Conservation (phyloP, 495 filamentous ascomycete species). For the Rhypophila decipiens region DNA sequence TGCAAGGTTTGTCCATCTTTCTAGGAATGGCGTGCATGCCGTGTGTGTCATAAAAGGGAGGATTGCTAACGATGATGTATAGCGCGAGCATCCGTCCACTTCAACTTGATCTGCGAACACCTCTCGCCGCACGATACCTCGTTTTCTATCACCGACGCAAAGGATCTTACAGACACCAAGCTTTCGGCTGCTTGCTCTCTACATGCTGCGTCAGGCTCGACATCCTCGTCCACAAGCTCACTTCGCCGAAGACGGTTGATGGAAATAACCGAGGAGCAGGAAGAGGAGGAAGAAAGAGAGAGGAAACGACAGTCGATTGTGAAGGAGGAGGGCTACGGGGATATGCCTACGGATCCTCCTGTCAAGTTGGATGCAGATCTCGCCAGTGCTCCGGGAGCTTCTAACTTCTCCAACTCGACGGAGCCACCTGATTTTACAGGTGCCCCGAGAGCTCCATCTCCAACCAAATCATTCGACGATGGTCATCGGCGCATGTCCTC, state of each 20-base stretch:
- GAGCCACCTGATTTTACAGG: slow-evolving; percentile 37
- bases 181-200: slow-evolving; percentile 84
- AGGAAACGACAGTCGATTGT: slow-evolving; percentile 42
- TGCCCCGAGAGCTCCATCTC: slow-evolving; percentile 28
- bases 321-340: slow-evolving; percentile 28
- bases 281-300: slow-evolving; percentile 52
- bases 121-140: slow-evolving; percentile 84
- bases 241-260: slow-evolving; percentile 67
- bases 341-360: slow-evolving; percentile 8
- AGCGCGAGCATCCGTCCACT: slow-evolving; percentile 95
- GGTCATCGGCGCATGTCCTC: slow-evolving; percentile 48
- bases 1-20: slow-evolving; percentile 64
- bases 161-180: slow-evolving; percentile 79
- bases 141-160: slow-evolving; percentile 62
- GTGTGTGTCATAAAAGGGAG: slow-evolving; percentile 1
- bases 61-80: slow-evolving; percentile 11
- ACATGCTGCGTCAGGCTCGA: slow-evolving; percentile 82
- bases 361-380: slow-evolving; percentile 30
- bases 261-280: slow-evolving; percentile 84
- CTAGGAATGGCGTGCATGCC: background rate
- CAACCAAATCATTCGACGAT: slow-evolving; percentile 31
- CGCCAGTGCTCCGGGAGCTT: slow-evolving; percentile 30
- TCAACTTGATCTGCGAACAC: slow-evolving; percentile 74
- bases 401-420: slow-evolving; percentile 31
- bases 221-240: slow-evolving; percentile 79